These are phyloP conservation scores for Eucommia ulmoides DNA, from an alignment of 257 asterid genomes.

Conservation along the genomic window DNA sequence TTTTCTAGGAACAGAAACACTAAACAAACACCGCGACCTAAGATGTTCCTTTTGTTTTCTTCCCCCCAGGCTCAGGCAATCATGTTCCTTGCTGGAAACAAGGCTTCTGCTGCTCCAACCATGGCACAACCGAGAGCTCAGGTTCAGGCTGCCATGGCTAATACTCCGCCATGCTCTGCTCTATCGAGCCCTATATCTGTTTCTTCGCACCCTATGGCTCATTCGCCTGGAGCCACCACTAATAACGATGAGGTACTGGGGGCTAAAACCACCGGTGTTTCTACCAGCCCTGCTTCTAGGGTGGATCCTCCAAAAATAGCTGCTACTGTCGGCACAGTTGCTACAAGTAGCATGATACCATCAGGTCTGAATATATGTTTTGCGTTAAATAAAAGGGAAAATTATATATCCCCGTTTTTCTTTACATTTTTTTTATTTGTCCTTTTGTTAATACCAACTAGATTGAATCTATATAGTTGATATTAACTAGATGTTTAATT, in stretches of 20 bases:
- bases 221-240: constrained; percentile 17
- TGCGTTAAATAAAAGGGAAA: no score
- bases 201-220: constrained; percentile 48
- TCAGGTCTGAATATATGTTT: constrained; percentile 49
- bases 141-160: constrained; percentile 29
- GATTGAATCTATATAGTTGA: no score
- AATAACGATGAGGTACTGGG: constrained; percentile 25
- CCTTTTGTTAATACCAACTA: no score
- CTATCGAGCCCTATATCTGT: constrained; percentile 54
- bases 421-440: no score
- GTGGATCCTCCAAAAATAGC: constrained; percentile 32
- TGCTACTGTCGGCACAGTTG: constrained; percentile 32
- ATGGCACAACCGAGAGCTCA: constrained; percentile 29
- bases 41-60: neutral
- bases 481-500: no score
- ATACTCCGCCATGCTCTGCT: constrained; percentile 26
- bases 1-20: no score
- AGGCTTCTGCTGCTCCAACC: constrained; percentile 18
- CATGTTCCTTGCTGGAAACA: constrained; percentile 58
- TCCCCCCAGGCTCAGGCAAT: constrained; percentile 69
- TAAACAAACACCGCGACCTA: no score
- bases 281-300: constrained; percentile 21
- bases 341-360: constrained; percentile 26
- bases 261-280: constrained; percentile 19
- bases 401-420: no score